A percentile compares a stretch with the other conserved stretches of the same genome.
Evolutionary conservation across 345 rosid genomes (phyloP).

Genomic region (Mercurialis annua): DNA sequence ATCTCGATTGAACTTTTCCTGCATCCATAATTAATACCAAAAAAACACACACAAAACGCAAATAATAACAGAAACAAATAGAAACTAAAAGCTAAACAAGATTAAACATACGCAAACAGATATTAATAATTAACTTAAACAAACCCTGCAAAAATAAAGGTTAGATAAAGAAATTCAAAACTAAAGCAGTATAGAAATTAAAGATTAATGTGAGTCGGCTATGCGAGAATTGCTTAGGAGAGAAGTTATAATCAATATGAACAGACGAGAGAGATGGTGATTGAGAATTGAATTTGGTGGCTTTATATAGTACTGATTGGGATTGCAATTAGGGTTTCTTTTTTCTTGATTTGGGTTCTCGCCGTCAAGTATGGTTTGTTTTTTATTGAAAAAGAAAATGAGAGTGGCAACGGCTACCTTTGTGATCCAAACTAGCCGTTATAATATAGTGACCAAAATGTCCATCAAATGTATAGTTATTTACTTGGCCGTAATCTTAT

Average conservation of each 20-base stretch:
- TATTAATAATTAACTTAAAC: background rate
- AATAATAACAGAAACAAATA: background rate
- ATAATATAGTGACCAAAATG: background rate
- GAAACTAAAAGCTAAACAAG: background rate
- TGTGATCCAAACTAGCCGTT: slow-evolving; percentile 4
- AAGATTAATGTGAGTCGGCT: background rate
- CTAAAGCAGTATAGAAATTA: no score
- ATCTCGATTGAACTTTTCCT: slow-evolving; percentile 35
- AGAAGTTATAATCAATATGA: background rate
- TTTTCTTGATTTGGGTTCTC: background rate
- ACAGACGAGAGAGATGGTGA: background rate
- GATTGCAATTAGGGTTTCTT: background rate
- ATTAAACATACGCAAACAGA: background rate
- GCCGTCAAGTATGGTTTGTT: background rate
- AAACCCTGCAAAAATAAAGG: slow-evolving; percentile 6
- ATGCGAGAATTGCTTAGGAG: background rate
- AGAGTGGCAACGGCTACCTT: slow-evolving; percentile 7
- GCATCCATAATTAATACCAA: slow-evolving; percentile 24
- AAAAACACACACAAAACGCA: background rate
- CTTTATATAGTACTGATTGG: background rate
- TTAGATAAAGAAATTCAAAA: slow-evolving; percentile 9
- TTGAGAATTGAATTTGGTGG: background rate
- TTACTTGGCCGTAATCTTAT: background rate
- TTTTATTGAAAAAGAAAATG: background rate
- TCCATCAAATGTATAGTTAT: background rate